Evolutionary conservation across 805 yeast species (phyloP).

Genomic region (Saccharomycopsis javanensis): DNA sequence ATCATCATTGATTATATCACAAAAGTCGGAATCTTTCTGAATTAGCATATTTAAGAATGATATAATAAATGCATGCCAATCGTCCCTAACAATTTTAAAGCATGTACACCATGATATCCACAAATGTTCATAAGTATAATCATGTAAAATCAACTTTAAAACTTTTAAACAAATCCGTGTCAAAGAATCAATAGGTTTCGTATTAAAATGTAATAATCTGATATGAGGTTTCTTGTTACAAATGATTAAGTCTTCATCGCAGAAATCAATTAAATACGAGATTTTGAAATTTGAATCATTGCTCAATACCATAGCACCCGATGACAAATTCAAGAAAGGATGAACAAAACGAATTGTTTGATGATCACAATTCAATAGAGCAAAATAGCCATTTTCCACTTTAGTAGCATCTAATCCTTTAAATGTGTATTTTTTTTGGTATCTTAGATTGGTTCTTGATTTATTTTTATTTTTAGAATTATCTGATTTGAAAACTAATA

Average conservation of each 20-base stretch:
- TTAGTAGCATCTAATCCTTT: slow-evolving; percentile 30
- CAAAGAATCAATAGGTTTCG: slow-evolving; percentile 37
- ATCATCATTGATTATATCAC: slow-evolving; percentile 18
- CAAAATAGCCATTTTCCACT: slow-evolving; percentile 35
- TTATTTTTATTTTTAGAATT: not conserved
- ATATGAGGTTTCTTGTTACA: slow-evolving; percentile 20
- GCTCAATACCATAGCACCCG: slow-evolving; percentile 18
- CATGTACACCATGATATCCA: slow-evolving; percentile 58
- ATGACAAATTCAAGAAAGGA: slow-evolving; percentile 43
- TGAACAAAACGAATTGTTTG: slow-evolving; percentile 35
- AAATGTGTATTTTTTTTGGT: slow-evolving; percentile 27
- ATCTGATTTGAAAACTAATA: slow-evolving; percentile 38
- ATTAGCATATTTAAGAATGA: slow-evolving; percentile 40
- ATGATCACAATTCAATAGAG: slow-evolving; percentile 31
- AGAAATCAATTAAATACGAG: slow-evolving; percentile 21
- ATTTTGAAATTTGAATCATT: slow-evolving; percentile 22
- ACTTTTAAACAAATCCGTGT: slow-evolving; percentile 39
- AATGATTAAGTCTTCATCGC: slow-evolving; percentile 23
- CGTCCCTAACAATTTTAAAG: slow-evolving; percentile 29
- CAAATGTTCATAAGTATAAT: slow-evolving; percentile 46
- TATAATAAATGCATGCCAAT: slow-evolving; percentile 52
- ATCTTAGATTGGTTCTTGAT: slow-evolving; percentile 17
- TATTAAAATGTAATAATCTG: slow-evolving; percentile 27
- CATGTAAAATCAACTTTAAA: slow-evolving; percentile 46
- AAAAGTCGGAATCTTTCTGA: slow-evolving; percentile 33